These are phyloP conservation scores for Amesomyces nigricolor DNA, from an alignment of 2,329 filamentous ascomycete genomes.

Conservation along the genomic window DNA sequence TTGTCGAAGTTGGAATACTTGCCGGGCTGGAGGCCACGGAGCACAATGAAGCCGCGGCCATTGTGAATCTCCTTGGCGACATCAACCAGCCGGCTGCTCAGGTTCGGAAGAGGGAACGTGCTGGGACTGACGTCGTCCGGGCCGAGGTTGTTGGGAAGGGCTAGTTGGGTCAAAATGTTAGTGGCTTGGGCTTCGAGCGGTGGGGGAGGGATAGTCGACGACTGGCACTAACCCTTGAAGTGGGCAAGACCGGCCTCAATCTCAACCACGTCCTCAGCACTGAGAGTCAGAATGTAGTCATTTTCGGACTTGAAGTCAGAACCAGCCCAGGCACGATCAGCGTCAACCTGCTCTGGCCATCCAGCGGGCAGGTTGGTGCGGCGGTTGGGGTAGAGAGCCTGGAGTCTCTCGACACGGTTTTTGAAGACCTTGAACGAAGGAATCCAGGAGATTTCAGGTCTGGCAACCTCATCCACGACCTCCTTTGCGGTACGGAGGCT, in stretches of 20 bases:
- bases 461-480: conserved; percentile 8
- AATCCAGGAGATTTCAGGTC: conserved; percentile 25
- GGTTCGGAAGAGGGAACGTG: conserved; percentile 25
- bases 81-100: conserved; percentile 17
- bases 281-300: conserved; percentile 20
- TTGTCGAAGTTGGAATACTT: conserved; percentile 40
- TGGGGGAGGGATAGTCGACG: too few species aligned
- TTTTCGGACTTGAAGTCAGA: conserved; percentile 23
- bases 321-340: conserved; percentile 19
- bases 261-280: conserved; percentile 21
- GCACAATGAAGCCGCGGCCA: conserved; percentile 37
- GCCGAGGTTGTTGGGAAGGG: conserved; percentile 9
- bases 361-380: conserved; percentile 23
- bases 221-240: conserved; percentile 20
- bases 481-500: too few species aligned
- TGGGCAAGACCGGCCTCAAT: conserved; percentile 21
- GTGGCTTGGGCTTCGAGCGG: too few species aligned
- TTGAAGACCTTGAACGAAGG: conserved; percentile 24
- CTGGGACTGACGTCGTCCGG: conserved; percentile 19
- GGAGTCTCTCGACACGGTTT: conserved; percentile 22
- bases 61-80: conserved; percentile 21
- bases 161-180: not conserved
- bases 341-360: conserved; percentile 19
- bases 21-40: conserved; percentile 39
- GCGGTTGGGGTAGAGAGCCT: conserved; percentile 16